Evolutionary conservation across 805 yeast species (phyloP), one percentile per base, ranked within the genome.

Genomic region (Saturnispora halmiae): DNA sequence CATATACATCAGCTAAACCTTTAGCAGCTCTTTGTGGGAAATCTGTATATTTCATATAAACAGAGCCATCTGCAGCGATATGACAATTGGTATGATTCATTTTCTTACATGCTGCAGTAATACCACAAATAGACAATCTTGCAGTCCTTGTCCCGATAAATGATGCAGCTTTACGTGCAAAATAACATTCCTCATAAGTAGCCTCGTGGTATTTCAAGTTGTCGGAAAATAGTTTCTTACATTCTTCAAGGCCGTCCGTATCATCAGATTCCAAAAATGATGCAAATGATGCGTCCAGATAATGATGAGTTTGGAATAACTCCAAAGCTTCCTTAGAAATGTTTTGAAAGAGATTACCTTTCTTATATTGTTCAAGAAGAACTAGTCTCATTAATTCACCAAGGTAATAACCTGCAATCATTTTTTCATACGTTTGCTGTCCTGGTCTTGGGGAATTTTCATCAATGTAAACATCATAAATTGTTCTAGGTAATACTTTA

Each of bases 21-120:
- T 79, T 72, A 38, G 96, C 96, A 33, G 96, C 96, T 62, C 96
- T 78, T 60, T 82, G 82, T 60, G 83, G 78, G 79, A 92, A 92
- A 51, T 79, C 82, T 41, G 98, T 97, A 69, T 92, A 92, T 66
- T 77, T 83, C 75, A 86, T 79, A 70, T 69, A 86, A 36, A 92
- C 97, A 14, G 96, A 86, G 54, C 98, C 98, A 61, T 92, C 98
- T 47, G 97, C 96, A 45, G 98, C 98, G 64, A 86, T 82, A 60
- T 87, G 95, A 42, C 79, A 85, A 35, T 80, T 73, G 48, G 63
- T 62, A 70, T 82, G 75, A 50, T 75, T 77, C 72, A 92, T 82
- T 79, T 92, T 92, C 62, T 80, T 76, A 61, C 94, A 82, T 53
- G 86, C 82, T 46, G 96, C 98, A 48, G 95, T 95, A 52, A 92